Percentiles rank a stretch among this genome's conserved stretches.
Conservation (phyloP, 176 grass and related monocot genomes). For the Phyllostachys edulis region DNA sequence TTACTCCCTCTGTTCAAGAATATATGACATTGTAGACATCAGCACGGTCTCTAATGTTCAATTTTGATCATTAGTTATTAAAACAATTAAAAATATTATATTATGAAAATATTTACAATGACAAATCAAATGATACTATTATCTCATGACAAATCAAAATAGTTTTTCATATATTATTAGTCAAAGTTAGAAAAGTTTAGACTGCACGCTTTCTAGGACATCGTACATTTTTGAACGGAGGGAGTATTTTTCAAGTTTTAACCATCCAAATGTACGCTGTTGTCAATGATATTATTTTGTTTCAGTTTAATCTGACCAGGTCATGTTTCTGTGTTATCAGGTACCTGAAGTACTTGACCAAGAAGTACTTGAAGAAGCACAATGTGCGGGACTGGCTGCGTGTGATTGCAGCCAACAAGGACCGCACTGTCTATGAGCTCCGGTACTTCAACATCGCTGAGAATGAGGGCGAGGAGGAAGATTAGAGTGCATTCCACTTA, state of each 20-base stretch:
- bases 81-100: too few relatives aligned
- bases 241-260: not conserved
- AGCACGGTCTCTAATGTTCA: too few relatives aligned
- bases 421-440: constrained; percentile 65
- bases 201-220: too few relatives aligned
- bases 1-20: too few relatives aligned
- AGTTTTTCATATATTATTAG: too few relatives aligned
- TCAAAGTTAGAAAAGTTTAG: too few relatives aligned
- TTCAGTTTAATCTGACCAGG: not conserved
- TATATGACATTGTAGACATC: too few relatives aligned
- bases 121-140: too few relatives aligned
- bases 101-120: too few relatives aligned
- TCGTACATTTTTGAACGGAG: too few relatives aligned
- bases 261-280: not conserved
- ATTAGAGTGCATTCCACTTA: constrained; percentile 41
- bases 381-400: constrained; percentile 87
- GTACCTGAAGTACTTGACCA: constrained; percentile 91
- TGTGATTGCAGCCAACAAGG: constrained; percentile 85
- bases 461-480: constrained; percentile 91
- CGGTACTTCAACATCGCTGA: constrained; percentile 89
- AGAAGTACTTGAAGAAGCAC: constrained; percentile 97
- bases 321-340: constrained; percentile 13
- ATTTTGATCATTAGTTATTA: too few relatives aligned
- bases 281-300: not conserved
- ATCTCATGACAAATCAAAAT: too few relatives aligned